phyloP scores from a whole-genome alignment of 169 alveolate species.

The Plasmodium fragile region DNA sequence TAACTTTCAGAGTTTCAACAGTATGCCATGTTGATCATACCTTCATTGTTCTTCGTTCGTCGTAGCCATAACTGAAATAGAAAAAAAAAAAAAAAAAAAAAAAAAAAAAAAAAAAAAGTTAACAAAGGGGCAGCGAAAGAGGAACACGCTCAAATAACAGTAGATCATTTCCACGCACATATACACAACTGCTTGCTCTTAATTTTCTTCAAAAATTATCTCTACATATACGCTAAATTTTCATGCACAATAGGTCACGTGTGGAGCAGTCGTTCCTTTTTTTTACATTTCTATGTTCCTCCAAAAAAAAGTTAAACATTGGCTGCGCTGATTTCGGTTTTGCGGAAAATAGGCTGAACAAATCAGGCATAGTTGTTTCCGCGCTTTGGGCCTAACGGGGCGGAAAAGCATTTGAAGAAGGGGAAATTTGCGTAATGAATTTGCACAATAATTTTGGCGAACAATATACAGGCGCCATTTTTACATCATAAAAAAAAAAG shows the following conservation, averaged over 20 bases:
- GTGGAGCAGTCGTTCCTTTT: background rate
- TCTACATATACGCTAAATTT: background rate
- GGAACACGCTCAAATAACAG: background rate
- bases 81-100: conserved; percentile 11
- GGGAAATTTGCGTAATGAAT: background rate
- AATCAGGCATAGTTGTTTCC: conserved; percentile 30
- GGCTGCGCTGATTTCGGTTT: conserved; percentile 15
- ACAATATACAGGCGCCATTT: background rate
- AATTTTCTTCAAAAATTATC: background rate
- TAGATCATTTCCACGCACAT: background rate
- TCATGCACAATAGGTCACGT: background rate
- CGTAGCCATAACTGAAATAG: conserved; percentile 25
- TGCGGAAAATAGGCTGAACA: conserved; percentile 31
- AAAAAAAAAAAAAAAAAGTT: background rate
- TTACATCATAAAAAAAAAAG: background rate
- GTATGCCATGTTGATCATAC: background rate
- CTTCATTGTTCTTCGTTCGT: conserved; percentile 42
- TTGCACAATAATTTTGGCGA: background rate
- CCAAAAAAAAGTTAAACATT: conserved; percentile 42
- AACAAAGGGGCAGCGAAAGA: background rate
- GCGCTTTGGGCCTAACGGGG: conserved; percentile 7
- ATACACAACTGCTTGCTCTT: background rate
- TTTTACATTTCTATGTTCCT: conserved; percentile 51
- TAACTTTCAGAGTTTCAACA: background rate
- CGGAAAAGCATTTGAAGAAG: background rate